Evolutionary conservation across 352 stramenopile species (phyloP), one percentile per base, ranked within the genome.

Genomic region (Pythium volutum): DNA sequence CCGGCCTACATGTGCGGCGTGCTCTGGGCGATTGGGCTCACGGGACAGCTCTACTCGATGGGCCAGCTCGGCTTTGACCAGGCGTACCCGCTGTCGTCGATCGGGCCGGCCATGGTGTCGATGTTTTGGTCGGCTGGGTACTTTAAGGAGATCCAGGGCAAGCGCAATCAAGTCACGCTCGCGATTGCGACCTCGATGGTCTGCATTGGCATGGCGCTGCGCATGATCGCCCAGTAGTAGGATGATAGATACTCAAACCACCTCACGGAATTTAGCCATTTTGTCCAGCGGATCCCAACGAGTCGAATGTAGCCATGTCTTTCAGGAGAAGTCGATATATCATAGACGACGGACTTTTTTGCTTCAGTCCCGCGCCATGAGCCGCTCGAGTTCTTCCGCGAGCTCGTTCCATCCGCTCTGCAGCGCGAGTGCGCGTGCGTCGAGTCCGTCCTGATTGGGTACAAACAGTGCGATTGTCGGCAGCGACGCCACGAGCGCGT

Each of bases 71-170:
- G 84, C 12, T 93, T 93, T 27, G 82, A 93, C 59, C 76, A 91
- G 56, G 84, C 82, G n/a, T 92, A 90, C 67, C 84, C 82, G 22
- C 73, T 93, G 29, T 84, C 80, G 43, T 88, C 81, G 34, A 92
- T 93, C 55, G 84, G 82, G 7, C 84, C 82, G 0, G 84, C 82
- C 14, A 90, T 91, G 76, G 74, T 93, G 20, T 91, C 84, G 16
- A 91, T 92, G 84, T 74, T 93, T 51, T 93, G 84, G 84, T 91
- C 82, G 0, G 84, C 82, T 4, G 67, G 71, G 27, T 91, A 92
- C 67, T 93, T 93, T 55, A 84, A 84, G 36, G 84, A 93, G 64
- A 92, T 93, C 53, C 76, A 91, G 67, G 84, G 84, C 31, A 55
- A 52, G 39, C 67, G 73, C 25, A 91, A 93, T 59, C 70, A 88